These are phyloP conservation scores for Xylaria polymorpha DNA, from an alignment of 2,329 filamentous ascomycete genomes.

Conservation along the genomic window DNA sequence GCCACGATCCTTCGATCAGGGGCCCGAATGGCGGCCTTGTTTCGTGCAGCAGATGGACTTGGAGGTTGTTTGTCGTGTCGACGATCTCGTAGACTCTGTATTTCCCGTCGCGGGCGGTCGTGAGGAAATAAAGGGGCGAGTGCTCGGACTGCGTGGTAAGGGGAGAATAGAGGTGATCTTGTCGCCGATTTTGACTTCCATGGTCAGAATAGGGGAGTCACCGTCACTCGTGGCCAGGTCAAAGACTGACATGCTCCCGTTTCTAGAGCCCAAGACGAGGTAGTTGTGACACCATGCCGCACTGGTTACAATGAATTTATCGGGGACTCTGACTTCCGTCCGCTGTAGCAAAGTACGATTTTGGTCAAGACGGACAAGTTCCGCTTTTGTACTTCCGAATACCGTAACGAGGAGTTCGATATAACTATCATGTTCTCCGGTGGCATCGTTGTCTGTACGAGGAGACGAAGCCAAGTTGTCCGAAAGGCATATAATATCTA, in stretches of 20 bases:
- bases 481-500: conserved; percentile 61
- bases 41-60: conserved; percentile 70
- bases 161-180: conserved; percentile 75
- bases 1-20: conserved; percentile 78
- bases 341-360: conserved; percentile 48
- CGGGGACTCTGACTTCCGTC: conserved; percentile 55
- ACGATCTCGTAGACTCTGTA: conserved; percentile 72
- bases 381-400: conserved; percentile 58
- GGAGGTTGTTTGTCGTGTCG: conserved; percentile 35
- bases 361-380: conserved; percentile 55
- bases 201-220: conserved; percentile 49
- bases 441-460: conserved; percentile 18
- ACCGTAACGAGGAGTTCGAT: conserved; percentile 59
- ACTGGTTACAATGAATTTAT: conserved; percentile 62
- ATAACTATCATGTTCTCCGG: neutral
- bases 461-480: conserved; percentile 11
- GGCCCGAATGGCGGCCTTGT: conserved; percentile 77
- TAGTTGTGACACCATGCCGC: conserved; percentile 55
- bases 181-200: conserved; percentile 62
- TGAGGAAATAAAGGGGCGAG: conserved; percentile 65
- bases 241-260: conserved; percentile 60
- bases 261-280: conserved; percentile 67
- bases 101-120: conserved; percentile 80
- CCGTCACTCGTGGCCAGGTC: conserved; percentile 38
- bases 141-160: conserved; percentile 52